phyloP scores from a whole-genome alignment of 768 basidiomycete genomes.

The Cystobasidium ongulense region DNA sequence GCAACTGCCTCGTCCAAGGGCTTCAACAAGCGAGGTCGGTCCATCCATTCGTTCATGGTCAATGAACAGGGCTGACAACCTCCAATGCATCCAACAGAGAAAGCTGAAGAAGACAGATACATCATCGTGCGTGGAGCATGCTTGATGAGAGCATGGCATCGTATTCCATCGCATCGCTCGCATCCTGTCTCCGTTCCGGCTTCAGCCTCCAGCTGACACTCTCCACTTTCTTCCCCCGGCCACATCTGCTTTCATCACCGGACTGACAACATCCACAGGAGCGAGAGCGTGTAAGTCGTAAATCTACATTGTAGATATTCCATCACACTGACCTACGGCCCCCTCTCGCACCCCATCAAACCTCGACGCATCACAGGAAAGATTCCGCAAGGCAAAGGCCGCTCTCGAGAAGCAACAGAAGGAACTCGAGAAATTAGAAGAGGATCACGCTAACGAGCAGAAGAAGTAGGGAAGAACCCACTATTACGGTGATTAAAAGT shows the following conservation, averaged over 20 bases:
- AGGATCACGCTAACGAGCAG: slow-evolving; percentile 8
- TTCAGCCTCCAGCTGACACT: background rate
- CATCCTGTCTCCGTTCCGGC: background rate
- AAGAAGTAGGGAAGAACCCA: background rate
- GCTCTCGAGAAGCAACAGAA: slow-evolving; percentile 11
- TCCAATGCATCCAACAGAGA: slow-evolving; percentile 1
- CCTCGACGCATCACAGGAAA: slow-evolving; percentile 6
- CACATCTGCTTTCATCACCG: background rate
- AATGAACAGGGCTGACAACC: background rate
- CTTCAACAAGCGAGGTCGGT: slow-evolving; percentile 24
- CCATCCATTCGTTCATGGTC: background rate
- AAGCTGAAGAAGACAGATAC: slow-evolving; percentile 23
- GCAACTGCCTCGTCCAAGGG: slow-evolving; percentile 13
- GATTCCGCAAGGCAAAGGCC: background rate
- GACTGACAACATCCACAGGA: slow-evolving; percentile 15
- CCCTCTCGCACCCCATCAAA: background rate
- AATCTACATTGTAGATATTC: background rate
- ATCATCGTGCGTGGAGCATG: slow-evolving; percentile 11
- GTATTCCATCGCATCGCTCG: background rate
- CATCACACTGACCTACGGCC: background rate
- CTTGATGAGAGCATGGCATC: background rate
- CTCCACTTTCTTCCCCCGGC: background rate
- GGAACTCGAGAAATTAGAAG: slow-evolving; percentile 28
- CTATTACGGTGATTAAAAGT: too few species aligned
- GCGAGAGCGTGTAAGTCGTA: slow-evolving; percentile 16